Conservation (phyloP, 2,329 filamentous ascomycete genomes). For the Trichoderma sp. region DNA sequence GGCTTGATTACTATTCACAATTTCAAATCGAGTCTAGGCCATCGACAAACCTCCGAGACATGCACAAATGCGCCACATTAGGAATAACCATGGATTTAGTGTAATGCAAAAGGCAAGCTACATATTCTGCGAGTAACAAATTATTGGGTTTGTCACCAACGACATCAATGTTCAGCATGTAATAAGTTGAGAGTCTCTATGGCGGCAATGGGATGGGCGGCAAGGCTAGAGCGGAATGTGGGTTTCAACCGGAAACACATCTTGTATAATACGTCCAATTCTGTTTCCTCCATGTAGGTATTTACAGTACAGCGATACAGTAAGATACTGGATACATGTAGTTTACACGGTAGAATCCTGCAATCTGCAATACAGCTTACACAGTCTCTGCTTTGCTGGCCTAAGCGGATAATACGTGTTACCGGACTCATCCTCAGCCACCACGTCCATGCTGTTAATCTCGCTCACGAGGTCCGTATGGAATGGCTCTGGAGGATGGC, state of each 20-base stretch:
- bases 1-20: slow-evolving; percentile 10
- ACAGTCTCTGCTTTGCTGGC: slow-evolving; percentile 19
- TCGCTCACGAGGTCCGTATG: slow-evolving; percentile 18
- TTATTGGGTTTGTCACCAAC: neutral
- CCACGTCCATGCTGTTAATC: slow-evolving; percentile 19
- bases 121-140: neutral
- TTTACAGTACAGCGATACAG: neutral
- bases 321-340: neutral
- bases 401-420: slow-evolving; percentile 15
- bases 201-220: neutral
- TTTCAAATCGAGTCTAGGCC: slow-evolving; percentile 16
- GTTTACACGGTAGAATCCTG: neutral
- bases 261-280: neutral
- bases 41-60: neutral
- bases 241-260: neutral
- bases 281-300: neutral
- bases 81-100: neutral
- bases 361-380: slow-evolving; percentile 21
- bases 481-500: slow-evolving; percentile 29
- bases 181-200: neutral
- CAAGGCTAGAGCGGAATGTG: neutral
- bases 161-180: neutral
- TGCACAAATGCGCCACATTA: neutral
- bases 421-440: slow-evolving; percentile 19
- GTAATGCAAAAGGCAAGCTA: neutral